Conservation (phyloP, 495 filamentous ascomycete species). For the Arthonia radiata region DNA sequence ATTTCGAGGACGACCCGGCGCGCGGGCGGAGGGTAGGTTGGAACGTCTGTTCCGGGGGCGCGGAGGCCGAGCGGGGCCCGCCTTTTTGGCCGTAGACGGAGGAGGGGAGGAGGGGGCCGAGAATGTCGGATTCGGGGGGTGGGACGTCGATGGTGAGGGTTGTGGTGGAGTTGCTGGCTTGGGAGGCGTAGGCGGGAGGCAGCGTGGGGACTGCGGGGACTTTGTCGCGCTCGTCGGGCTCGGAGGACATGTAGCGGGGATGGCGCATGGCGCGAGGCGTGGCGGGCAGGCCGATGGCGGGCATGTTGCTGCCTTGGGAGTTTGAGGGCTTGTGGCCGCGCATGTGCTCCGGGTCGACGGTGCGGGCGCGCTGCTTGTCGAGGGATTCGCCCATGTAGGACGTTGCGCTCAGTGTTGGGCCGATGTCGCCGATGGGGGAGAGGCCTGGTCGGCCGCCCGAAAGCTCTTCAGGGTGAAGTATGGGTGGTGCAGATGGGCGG, state of each 20-base stretch:
- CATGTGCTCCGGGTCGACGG: slow-evolving; percentile 9
- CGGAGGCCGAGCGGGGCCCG: slow-evolving; percentile 11
- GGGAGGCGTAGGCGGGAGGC: slow-evolving; percentile 21
- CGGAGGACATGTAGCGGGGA: slow-evolving; percentile 30
- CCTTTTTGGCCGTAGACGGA: slow-evolving; percentile 10
- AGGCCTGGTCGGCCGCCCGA: slow-evolving; percentile 18
- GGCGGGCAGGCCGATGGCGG: slow-evolving; percentile 46
- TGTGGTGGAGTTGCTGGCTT: slow-evolving; percentile 7
- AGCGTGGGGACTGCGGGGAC: slow-evolving; percentile 43
- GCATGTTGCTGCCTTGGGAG: slow-evolving; percentile 4
- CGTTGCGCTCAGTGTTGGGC: slow-evolving; percentile 19
- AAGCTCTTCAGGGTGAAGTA: slow-evolving; percentile 50
- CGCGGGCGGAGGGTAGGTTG: no score
- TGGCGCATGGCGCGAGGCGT: slow-evolving; percentile 72
- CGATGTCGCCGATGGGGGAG: slow-evolving; percentile 22
- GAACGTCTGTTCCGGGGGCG: slow-evolving; percentile 13
- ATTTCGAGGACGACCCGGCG: no score
- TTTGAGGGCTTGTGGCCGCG: slow-evolving; percentile 5
- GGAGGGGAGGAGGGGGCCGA: slow-evolving; percentile 10
- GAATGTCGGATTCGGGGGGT: slow-evolving; percentile 3
- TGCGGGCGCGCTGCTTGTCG: slow-evolving; percentile 10
- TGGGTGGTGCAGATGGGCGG: slow-evolving; percentile 52
- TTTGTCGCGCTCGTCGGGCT: slow-evolving; percentile 26
- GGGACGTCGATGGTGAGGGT: slow-evolving; percentile 1
- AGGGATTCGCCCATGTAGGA: slow-evolving; percentile 13